Percentiles rank a stretch among this genome's conserved stretches.
phyloP scores from a whole-genome alignment of 1,139 yeast species.

The Taphrina flavorubra region DNA sequence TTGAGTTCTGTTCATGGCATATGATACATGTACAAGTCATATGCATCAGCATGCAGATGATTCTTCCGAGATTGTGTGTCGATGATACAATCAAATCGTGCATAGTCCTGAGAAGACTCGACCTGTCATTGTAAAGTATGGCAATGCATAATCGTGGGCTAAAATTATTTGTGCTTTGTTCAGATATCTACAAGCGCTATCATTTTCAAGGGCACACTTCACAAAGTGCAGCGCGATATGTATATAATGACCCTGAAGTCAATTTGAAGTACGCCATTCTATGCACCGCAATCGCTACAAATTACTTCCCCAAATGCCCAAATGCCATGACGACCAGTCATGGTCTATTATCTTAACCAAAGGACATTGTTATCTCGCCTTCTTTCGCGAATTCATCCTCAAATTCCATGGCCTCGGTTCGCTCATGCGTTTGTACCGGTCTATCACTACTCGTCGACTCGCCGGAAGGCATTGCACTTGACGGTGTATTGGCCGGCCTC shows the following conservation, averaged over 20 bases:
- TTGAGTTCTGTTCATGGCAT: background rate
- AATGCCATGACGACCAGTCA: background rate
- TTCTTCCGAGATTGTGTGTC: too few species aligned
- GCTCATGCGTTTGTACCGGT: background rate
- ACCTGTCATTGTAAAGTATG: too few species aligned
- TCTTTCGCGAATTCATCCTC: conserved; percentile 25
- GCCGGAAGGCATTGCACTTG: too few species aligned
- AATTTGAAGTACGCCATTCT: background rate
- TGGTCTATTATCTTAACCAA: conserved; percentile 2
- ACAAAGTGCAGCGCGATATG: too few species aligned
- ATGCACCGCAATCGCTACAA: background rate
- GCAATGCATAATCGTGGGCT: too few species aligned
- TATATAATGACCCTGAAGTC: too few species aligned
- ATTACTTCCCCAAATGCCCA: background rate
- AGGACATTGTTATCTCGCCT: conserved; percentile 37
- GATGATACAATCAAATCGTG: too few species aligned
- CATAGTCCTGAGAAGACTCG: too few species aligned
- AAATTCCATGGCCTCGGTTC: background rate
- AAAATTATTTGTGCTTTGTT: too few species aligned
- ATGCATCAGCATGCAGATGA: too few species aligned
- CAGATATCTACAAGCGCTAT: too few species aligned
- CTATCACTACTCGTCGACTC: background rate
- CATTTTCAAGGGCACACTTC: too few species aligned
- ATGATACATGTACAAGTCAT: background rate
- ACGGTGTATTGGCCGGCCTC: background rate